A percentile compares a stretch with the other conserved stretches of the same genome.
phyloP scores from a whole-genome alignment of 1,284 basidiomycete species.

The Uromyces viciae-fabae region DNA sequence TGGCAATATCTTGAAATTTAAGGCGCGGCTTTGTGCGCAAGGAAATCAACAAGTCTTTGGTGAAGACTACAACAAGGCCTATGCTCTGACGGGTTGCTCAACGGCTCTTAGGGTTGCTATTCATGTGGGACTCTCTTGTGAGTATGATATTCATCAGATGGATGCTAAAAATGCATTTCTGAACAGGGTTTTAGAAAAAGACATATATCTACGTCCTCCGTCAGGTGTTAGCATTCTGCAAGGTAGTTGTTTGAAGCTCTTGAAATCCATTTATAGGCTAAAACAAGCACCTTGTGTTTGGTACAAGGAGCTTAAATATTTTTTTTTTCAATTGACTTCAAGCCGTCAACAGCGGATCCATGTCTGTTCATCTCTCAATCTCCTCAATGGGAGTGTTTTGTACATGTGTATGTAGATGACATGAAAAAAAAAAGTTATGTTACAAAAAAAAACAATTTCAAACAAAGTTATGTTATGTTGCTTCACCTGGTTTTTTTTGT shows the following conservation, averaged over 20 bases:
- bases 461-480: too few relatives aligned
- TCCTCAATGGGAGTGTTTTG: background rate
- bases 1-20: background rate
- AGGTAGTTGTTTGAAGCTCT: too few relatives aligned
- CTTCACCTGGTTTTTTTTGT: too few relatives aligned
- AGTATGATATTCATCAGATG: constrained; percentile 14
- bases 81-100: background rate
- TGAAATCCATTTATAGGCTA: too few relatives aligned
- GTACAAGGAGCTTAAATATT: too few relatives aligned
- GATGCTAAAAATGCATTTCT: constrained; percentile 9
- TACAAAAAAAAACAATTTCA: too few relatives aligned
- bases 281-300: too few relatives aligned
- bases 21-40: background rate
- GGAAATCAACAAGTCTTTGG: background rate
- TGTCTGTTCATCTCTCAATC: background rate
- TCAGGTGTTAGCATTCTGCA: too few relatives aligned
- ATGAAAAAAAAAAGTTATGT: too few relatives aligned
- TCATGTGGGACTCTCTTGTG: background rate
- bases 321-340: background rate
- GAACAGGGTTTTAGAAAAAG: too few relatives aligned
- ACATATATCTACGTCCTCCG: too few relatives aligned
- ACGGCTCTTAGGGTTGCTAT: background rate
- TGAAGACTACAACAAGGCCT: background rate
- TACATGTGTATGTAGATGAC: background rate
- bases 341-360: background rate